Evolutionary conservation across 192 early-diverging fungal genomes (phyloP).

Genomic region (Polychytrium aggregatum): DNA sequence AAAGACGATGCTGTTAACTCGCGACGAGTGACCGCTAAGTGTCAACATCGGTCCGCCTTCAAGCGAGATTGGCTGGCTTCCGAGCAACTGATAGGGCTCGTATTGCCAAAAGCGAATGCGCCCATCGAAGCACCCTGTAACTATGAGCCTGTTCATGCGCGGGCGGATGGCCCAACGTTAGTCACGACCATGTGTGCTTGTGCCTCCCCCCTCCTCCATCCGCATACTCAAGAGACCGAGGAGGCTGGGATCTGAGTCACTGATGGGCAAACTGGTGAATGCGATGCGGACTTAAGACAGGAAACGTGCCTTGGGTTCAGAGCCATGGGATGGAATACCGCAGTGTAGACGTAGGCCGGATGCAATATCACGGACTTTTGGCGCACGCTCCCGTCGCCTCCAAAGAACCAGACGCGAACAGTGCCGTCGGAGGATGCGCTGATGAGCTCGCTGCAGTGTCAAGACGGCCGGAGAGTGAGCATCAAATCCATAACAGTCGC

Average conservation of each 20-base stretch:
- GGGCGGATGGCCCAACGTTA: background rate
- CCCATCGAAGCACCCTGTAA: slow-evolving; percentile 27
- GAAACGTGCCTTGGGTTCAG: slow-evolving; percentile 7
- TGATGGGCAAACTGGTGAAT: too few relatives aligned
- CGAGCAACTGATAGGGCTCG: background rate
- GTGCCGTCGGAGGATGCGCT: slow-evolving; percentile 34
- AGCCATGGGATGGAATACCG: slow-evolving; percentile 15
- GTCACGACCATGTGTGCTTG: background rate
- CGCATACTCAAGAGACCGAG: background rate
- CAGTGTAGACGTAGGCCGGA: slow-evolving; percentile 31
- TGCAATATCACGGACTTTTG: slow-evolving; percentile 14
- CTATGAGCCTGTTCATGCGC: slow-evolving; percentile 6
- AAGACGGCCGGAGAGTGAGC: background rate
- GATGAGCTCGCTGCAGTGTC: slow-evolving; percentile 15
- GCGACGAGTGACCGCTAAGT: slow-evolving; percentile 15
- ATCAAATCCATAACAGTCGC: background rate
- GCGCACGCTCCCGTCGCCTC: slow-evolving; percentile 5
- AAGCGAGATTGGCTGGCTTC: background rate
- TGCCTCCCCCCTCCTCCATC: background rate
- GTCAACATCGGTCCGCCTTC: slow-evolving; percentile 9
- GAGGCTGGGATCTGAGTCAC: too few relatives aligned
- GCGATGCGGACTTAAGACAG: too few relatives aligned
- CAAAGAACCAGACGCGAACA: slow-evolving; percentile 25
- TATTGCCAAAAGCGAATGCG: slow-evolving; percentile 23
- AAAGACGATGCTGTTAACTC: slow-evolving; percentile 29